Evolutionary conservation across 352 stramenopile species (phyloP).

Genomic region (Pythium apleroticum): DNA sequence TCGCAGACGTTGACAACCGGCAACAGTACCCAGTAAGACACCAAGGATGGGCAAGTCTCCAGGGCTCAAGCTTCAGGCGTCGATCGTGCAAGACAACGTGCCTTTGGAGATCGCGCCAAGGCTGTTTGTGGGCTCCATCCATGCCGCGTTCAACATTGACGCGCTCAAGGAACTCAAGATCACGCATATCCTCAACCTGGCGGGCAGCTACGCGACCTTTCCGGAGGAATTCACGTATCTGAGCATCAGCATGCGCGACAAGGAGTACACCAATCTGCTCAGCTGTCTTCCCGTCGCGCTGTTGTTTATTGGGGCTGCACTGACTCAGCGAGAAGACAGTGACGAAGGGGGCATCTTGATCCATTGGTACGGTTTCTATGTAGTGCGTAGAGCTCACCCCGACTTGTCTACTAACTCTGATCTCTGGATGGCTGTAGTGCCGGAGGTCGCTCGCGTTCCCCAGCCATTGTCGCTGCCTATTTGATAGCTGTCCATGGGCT

Average conservation of each 20-base stretch:
- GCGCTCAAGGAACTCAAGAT: slow-evolving; percentile 72
- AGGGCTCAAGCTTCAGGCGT: slow-evolving; percentile 56
- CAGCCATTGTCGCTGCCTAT: slow-evolving; percentile 75
- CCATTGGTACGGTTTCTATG: slow-evolving; percentile 55
- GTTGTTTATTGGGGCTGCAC: slow-evolving; percentile 78
- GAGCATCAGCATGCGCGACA: slow-evolving; percentile 88
- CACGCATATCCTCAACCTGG: slow-evolving; percentile 86
- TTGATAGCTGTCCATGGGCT: slow-evolving; percentile 73
- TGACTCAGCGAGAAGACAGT: slow-evolving; percentile 20
- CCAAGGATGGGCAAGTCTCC: slow-evolving; percentile 51
- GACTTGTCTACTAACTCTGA: not conserved
- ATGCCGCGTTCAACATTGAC: slow-evolving; percentile 87
- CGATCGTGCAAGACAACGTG: slow-evolving; percentile 85
- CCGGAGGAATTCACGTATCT: slow-evolving; percentile 89
- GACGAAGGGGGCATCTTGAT: slow-evolving; percentile 71
- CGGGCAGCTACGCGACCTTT: slow-evolving; percentile 84
- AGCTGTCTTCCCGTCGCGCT: slow-evolving; percentile 75
- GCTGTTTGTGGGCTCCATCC: slow-evolving; percentile 86
- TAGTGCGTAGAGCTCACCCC: too few relatives aligned
- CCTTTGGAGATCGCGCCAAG: slow-evolving; percentile 62
- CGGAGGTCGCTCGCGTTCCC: slow-evolving; percentile 81
- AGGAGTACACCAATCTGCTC: slow-evolving; percentile 88
- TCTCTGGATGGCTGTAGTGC: slow-evolving; percentile 27
- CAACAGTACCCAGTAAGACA: not conserved
- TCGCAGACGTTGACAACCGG: not conserved